These are phyloP conservation scores for Cercospora nicotianae DNA, from an alignment of 2,329 filamentous ascomycete species.

Conservation along the genomic window DNA sequence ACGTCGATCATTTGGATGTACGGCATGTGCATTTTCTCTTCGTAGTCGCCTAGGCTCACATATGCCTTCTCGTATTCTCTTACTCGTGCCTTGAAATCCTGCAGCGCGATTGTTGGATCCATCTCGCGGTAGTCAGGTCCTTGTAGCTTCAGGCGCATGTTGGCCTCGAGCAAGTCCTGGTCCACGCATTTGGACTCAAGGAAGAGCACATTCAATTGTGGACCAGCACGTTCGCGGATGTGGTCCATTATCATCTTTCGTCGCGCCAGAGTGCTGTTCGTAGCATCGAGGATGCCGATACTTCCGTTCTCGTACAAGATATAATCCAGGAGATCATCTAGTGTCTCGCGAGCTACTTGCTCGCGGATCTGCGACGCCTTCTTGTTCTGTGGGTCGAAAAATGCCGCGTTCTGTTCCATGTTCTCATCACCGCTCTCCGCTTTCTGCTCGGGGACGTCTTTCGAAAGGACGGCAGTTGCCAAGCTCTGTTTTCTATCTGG, in stretches of 20 bases:
- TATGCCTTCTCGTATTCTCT: constrained; percentile 93
- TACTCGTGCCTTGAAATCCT: constrained; percentile 90
- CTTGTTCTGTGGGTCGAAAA: constrained; percentile 90
- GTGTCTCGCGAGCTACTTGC: constrained; percentile 85
- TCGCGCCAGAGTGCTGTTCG: constrained; percentile 88
- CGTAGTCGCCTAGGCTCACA: constrained; percentile 71
- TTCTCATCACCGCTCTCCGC: constrained; percentile 45
- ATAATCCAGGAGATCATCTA: constrained; percentile 90
- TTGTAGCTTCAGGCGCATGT: constrained; percentile 94
- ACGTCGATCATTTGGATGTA: constrained; percentile 99
- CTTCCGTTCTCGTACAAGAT: constrained; percentile 78
- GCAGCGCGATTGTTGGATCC: constrained; percentile 79
- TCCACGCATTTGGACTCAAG: constrained; percentile 93
- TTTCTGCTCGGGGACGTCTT: constrained; percentile 21
- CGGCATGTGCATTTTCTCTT: constrained; percentile 86
- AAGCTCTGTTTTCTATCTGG: constrained; percentile 25
- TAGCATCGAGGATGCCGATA: constrained; percentile 94
- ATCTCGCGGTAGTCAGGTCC: constrained; percentile 95
- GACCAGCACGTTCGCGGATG: constrained; percentile 78
- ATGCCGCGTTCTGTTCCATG: constrained; percentile 86
- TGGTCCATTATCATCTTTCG: constrained; percentile 73
- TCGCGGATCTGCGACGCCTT: constrained; percentile 81
- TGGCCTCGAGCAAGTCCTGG: constrained; percentile 79
- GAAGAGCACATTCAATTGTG: constrained; percentile 84
- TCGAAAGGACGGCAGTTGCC: constrained; percentile 24